A percentile compares a stretch with the other conserved stretches of the same genome.
These are phyloP conservation scores for Diplocarpon mali DNA, from an alignment of 2,329 filamentous ascomycete species.

Conservation along the genomic window DNA sequence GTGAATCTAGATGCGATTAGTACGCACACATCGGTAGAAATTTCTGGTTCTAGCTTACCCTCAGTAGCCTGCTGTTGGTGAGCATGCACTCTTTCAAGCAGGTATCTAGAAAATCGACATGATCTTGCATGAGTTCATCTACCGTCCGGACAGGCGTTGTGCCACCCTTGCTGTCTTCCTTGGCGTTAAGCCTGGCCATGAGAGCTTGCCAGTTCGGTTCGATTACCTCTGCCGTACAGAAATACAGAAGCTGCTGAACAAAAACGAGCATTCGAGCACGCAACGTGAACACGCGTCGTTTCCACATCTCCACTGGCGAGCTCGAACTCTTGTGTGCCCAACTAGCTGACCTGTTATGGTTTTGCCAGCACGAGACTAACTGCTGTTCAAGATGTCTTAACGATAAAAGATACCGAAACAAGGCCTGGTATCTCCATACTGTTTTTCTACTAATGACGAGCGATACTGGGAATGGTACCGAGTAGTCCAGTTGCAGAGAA, in stretches of 20 bases:
- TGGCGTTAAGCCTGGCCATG: conserved; percentile 71
- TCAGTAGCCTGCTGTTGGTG: conserved; percentile 87
- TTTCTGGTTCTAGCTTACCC: conserved; percentile 40
- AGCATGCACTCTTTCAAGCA: conserved; percentile 99
- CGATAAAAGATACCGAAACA: conserved; percentile 89
- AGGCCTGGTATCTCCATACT: conserved; percentile 88
- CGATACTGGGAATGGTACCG: conserved; percentile 88
- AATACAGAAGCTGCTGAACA: conserved; percentile 92
- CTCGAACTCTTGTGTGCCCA: conserved; percentile 76
- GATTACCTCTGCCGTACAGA: conserved; percentile 93
- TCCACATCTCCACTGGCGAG: conserved; percentile 76
- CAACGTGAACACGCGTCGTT: conserved; percentile 82
- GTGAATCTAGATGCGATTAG: conserved; percentile 59
- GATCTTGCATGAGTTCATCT: conserved; percentile 96
- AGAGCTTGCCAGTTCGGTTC: conserved; percentile 94
- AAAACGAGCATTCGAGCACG: conserved; percentile 93
- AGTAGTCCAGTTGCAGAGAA: conserved; percentile 86
- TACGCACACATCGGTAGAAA: background rate
- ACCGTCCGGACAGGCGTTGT: conserved; percentile 56
- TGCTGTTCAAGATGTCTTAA: conserved; percentile 82
- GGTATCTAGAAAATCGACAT: conserved; percentile 95
- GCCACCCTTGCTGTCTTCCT: conserved; percentile 35
- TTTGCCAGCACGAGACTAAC: conserved; percentile 79
- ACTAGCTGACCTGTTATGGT: conserved; percentile 67
- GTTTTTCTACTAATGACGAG: conserved; percentile 94